Base-by-base conservation (phyloP, 306 rosid species). In the Cyclanthera cordifolia region DNA sequence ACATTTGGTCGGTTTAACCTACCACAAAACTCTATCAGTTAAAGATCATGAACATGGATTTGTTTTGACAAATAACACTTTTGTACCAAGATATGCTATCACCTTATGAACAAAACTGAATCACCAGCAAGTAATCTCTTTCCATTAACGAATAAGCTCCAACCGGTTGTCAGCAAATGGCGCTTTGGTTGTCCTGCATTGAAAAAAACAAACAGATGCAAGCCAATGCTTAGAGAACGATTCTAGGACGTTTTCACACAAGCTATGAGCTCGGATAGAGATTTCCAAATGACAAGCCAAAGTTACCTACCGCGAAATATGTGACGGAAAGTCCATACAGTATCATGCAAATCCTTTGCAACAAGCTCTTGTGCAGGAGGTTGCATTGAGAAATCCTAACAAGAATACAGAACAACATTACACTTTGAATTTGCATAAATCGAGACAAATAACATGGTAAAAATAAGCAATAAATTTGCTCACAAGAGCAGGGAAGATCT, bases 311-410 rank as follows among this genome's bases (percentile, higher is more conserved):
- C 99, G 2, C 99, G 96, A 67, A 85, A 93, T 53, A 90, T 93
- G 77, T 93, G 99, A 61, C 99, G 97, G 78, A 93, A 93, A 28
- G 84, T 90, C 99, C 99, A 93, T 43, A 74, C 70, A 48, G 53
- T 83, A 50, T 90, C 95, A 74, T 93, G 99, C 82, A 93, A 83
- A 83, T 93, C 99, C 82, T 81, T 81, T 11, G 99, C 97, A 2
- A 71, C 76, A 39, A 93, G 82, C 79, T 93, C 99, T 90, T 93
- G 99, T 28, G 97, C 99, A 77, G 99, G 99, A 64, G 99, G 96
- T 78, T 86, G 99, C 90, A 83, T 74, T 59, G 88, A 70, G 82
- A 76, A 90, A 77, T 93, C 97, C 98, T 92, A 65, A 12, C 74
- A 20, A 55, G 41, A 53, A 80, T 53, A 17, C 60, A 4, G 47